Evolutionary conservation across 2,329 filamentous ascomycete genomes (phyloP), one percentile per base, ranked within the genome.

Genomic region (Colletotrichum viniferum): DNA sequence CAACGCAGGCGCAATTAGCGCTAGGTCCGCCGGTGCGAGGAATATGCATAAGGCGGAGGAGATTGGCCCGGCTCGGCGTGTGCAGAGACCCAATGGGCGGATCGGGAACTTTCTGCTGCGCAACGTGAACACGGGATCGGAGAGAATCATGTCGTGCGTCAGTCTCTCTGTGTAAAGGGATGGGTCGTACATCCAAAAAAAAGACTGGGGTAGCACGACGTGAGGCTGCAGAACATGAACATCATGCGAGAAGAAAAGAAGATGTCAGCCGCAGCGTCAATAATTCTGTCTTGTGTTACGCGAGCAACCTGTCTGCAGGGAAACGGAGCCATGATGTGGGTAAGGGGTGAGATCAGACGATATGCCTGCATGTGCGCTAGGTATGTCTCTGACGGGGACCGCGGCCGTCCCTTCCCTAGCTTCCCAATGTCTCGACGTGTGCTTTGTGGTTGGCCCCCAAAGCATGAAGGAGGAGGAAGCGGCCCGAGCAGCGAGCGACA

Each of bases 61-160:
- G 34, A 69, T 71, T 71, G 72, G 38, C 68, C 55, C 62, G 61
- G 52, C 68, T 67, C 61, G 72, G 72, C 72, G 28, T 21, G 18
- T 26, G 24, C 10, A 26, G 14, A 14, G 26, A 30, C 55, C 24
- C 16, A 14, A 18, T 61, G 52, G 52, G 7, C 24, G 43, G 43
- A 56, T 56, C 52, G 52, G 52, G 52, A 56, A 28, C 18, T 34
- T 61, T 18, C 16, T 61, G 8, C 16, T 32, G 26, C 26, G 28
- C 18, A 32, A 30, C 26, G 26, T n/a, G 28, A 13, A 30, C 30
- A 34, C 10, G 32, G 26, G 30, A 21, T 18, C 16, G 30, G 28
- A 32, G 12, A 34, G 28, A 12, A 30, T 34, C 26, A 56, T 28
- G 14, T 56, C 26, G 56, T 32, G 18, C 21, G n/a, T 16, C n/a